These are phyloP conservation scores for Violaceomyces palustris DNA, from an alignment of 1,284 basidiomycete genomes.

Conservation along the genomic window DNA sequence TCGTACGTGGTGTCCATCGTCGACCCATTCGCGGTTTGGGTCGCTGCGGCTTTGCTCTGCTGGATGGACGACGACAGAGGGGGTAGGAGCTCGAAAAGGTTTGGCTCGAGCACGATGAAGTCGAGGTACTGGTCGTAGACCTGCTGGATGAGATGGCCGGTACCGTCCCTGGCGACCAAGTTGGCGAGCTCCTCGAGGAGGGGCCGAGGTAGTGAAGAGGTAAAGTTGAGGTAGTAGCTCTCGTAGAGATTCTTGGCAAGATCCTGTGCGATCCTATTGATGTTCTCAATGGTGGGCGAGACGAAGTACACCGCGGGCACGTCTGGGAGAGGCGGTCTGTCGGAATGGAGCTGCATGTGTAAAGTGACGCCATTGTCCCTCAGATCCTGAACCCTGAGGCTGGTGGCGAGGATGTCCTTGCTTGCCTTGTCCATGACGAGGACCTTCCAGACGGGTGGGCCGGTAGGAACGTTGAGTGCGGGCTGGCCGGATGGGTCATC, in stretches of 20 bases:
- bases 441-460: slow-evolving; percentile 91
- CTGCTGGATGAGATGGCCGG: slow-evolving; percentile 60
- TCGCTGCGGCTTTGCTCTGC: slow-evolving; percentile 34
- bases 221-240: slow-evolving; percentile 90
- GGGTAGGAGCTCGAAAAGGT: slow-evolving; percentile 85
- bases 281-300: slow-evolving; percentile 78
- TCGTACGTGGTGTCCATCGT: slow-evolving; percentile 62
- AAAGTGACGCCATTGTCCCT: slow-evolving; percentile 93
- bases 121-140: slow-evolving; percentile 75
- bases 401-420: slow-evolving; percentile 92
- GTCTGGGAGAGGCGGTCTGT: slow-evolving; percentile 82
- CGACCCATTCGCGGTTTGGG: slow-evolving; percentile 26
- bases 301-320: slow-evolving; percentile 98
- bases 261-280: slow-evolving; percentile 62
- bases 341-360: slow-evolving; percentile 87
- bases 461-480: slow-evolving; percentile 38
- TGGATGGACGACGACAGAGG: slow-evolving; percentile 52
- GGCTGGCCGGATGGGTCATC: slow-evolving; percentile 2
- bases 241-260: slow-evolving; percentile 84
- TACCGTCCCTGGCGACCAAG: slow-evolving; percentile 76
- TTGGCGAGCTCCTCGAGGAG: slow-evolving; percentile 90
- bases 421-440: slow-evolving; percentile 89
- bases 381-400: slow-evolving; percentile 89
- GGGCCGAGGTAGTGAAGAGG: slow-evolving; percentile 78
- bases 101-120: slow-evolving; percentile 88